Evolutionary conservation across 1,284 basidiomycete genomes (phyloP), one percentile per base, ranked within the genome.

Genomic region (Coniferiporia sulphurascens): DNA sequence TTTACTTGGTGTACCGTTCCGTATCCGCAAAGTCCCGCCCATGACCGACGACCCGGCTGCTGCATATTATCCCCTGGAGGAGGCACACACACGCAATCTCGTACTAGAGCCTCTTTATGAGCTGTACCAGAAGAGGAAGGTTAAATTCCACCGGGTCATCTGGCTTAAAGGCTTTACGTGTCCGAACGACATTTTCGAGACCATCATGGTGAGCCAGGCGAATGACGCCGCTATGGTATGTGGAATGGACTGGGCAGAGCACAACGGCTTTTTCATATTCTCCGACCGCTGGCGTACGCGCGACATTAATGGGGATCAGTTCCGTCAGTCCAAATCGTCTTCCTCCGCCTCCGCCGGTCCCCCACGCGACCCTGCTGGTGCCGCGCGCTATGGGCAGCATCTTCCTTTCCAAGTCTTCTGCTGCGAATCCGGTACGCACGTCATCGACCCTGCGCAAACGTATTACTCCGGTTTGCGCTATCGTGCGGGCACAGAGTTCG

Each of bases 141-240:
- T 97, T 69, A 83, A 82, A 61, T 98, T 98, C 73, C 82, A 87
- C 65, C 81, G 93, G 15, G 95, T 98, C 52, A 84, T 98, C 58
- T 97, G 95, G 95, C 79, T 97, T 64, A 98, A 97, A 70, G 95
- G 95, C 0, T 98, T 98, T 72, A 97, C 95, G 0, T 98, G 95
- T 69, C 95, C 95, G 1, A 95, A 93, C 68, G 95, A 98, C 71
- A 93, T 98, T 51, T 77, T 98, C 56, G 95, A 98, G 74, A 95
- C 91, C 17, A 85, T 97, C 69, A 87, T 93, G 63, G 88, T 97
- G 61, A 92, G 89, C 70, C 81, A 90, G 65, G 81, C 82, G 43
- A 98, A 97, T 70, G 85, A 93, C 66, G 95, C 95, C 0, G 91
- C 93, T 0, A 93, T 98, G 92, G 93, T 96, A 1, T 97, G 95